Base-by-base conservation (phyloP, 352 stramenopile species). In the Globisporangium yorkense region DNA sequence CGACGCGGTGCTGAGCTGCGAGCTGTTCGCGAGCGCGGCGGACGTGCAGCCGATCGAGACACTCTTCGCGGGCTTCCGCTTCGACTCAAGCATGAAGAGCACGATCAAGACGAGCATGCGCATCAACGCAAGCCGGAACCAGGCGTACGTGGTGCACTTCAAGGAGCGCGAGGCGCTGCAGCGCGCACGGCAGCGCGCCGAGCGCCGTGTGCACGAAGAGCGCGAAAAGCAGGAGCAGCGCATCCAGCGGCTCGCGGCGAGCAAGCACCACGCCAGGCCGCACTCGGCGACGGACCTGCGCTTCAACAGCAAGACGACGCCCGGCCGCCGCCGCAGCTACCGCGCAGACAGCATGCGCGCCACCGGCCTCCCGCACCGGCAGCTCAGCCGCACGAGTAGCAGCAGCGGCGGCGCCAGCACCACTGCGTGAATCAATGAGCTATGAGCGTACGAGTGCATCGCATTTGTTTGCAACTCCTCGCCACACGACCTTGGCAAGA, bases 51-150 rank as follows among this genome's bases (percentile, higher is more conserved):
- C 75, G 4, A 87, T 88, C 51, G 57, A 71, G 20, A 68, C 73
- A 27, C 54, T 87, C 27, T 90, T 88, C 48, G 66, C 77, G 15
- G 77, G 74, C 12, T 88, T 91, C 29, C 77, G 81, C 15, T 61
- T 91, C 24, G 81, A 91, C 60, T 88, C 79, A 10, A 61, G 63
- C 43, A 91, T 89, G 77, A 91, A 91, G 61, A 84, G 66, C 60
- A 87, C 77, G 1, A 81, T 91, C 51, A 75, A 75, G 24, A 62
- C 73, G 57, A 91, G 79, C 61, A 89, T 91, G 80, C 81, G 79
- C 45, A 88, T 89, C 59, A 91, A 89, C 56, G 70, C 74, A 35
- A 84, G 75, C 31, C 79, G 81, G 45, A 88, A 71, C 43, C 70
- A 84, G n/a, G 77, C 79, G 18, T 77, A 91, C 48, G 63, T 88